phyloP scores from a whole-genome alignment of 1,284 basidiomycete species.

The Tremellales sp. region DNA sequence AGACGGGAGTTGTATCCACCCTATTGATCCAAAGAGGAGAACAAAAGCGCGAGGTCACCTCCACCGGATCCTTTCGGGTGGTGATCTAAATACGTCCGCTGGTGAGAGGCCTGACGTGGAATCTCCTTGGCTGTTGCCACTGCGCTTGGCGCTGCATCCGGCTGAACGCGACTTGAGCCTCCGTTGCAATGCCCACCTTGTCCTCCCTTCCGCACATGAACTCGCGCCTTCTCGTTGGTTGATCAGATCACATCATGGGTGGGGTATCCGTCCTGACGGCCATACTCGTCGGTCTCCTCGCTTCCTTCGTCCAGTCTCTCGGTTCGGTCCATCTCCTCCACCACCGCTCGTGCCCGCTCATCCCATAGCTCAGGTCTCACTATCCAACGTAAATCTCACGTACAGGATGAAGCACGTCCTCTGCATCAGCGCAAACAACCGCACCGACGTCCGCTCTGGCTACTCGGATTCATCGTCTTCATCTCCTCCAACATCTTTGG shows the following conservation, averaged over 20 bases:
- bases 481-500: conserved; percentile 85
- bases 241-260: conserved; percentile 17
- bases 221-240: conserved; percentile 20
- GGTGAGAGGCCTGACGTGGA: too few species aligned
- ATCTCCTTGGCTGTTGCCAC: too few species aligned
- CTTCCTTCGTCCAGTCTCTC: conserved; percentile 84
- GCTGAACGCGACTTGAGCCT: too few species aligned
- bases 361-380: conserved; percentile 60
- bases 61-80: too few species aligned
- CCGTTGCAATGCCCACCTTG: too few species aligned
- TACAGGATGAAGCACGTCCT: conserved; percentile 73
- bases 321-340: conserved; percentile 42
- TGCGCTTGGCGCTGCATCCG: too few species aligned
- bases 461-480: conserved; percentile 79
- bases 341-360: neutral
- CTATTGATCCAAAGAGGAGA: too few species aligned
- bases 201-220: too few species aligned
- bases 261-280: conserved; percentile 57
- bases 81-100: too few species aligned
- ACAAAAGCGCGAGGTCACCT: too few species aligned
- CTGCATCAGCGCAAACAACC: conserved; percentile 63
- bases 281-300: conserved; percentile 71
- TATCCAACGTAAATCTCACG: conserved; percentile 90
- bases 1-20: too few species aligned
- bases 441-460: conserved; percentile 76